These are phyloP conservation scores for Hymenoscyphus occultus DNA, from an alignment of 2,329 filamentous ascomycete genomes.

Conservation along the genomic window DNA sequence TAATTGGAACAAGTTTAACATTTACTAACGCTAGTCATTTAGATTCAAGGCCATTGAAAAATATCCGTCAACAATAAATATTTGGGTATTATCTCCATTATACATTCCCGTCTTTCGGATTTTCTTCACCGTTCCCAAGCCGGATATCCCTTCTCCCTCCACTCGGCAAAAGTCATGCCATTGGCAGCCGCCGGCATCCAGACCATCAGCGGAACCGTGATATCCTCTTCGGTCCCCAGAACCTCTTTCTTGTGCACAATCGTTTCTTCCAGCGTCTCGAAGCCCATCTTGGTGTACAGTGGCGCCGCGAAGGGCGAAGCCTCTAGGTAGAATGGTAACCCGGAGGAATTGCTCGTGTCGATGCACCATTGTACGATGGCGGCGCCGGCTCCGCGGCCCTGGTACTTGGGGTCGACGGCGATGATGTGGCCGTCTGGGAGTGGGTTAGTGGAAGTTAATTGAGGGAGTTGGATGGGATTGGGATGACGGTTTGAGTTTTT, in stretches of 20 bases:
- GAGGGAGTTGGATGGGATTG: neutral
- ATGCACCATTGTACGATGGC: conserved; percentile 8
- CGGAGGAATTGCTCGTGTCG: neutral
- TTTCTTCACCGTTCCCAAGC: neutral
- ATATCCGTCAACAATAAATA: too few species aligned
- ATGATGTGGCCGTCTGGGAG: conserved; percentile 4
- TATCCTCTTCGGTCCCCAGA: conserved; percentile 2
- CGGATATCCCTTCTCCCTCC: conserved; percentile 6
- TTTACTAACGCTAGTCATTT: too few species aligned
- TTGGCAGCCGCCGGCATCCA: conserved; percentile 4
- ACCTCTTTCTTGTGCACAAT: conserved; percentile 7
- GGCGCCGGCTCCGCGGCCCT: conserved; percentile 7
- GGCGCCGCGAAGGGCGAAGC: neutral
- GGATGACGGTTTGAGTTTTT: too few species aligned
- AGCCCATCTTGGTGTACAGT: conserved; percentile 10
- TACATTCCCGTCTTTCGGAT: too few species aligned
- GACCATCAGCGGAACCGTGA: conserved; percentile 5
- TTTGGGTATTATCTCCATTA: neutral
- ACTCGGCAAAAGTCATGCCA: conserved; percentile 7
- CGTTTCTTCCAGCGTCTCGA: conserved; percentile 4
- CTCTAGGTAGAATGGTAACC: conserved; percentile 5
- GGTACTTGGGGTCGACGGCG: conserved; percentile 8
- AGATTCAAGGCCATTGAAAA: too few species aligned
- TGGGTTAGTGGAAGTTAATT: neutral
- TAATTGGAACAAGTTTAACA: too few species aligned